phyloP scores from a whole-genome alignment of 2,329 filamentous ascomycete species.

The Plectosphaerella cucumerina region DNA sequence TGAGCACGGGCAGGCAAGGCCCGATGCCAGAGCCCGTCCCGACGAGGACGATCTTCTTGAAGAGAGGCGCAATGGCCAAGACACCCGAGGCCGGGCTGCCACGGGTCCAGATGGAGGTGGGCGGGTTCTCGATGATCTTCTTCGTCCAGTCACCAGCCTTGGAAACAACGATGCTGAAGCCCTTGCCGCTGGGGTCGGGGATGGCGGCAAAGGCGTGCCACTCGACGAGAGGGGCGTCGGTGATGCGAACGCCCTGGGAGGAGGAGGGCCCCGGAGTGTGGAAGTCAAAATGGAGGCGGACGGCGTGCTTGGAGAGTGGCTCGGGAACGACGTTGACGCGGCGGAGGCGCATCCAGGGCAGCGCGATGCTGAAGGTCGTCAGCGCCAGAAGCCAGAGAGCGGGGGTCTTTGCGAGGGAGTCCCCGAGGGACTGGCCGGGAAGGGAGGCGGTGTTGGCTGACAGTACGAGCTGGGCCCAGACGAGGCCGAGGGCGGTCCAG shows the following conservation, averaged over 20 bases:
- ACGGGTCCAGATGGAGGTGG: constrained; percentile 61
- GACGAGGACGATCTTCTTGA: constrained; percentile 61
- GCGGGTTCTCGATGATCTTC: constrained; percentile 56
- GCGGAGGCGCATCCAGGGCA: constrained; percentile 70
- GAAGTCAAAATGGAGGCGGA: constrained; percentile 68
- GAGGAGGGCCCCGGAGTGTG: constrained; percentile 44
- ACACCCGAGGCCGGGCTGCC: constrained; percentile 65
- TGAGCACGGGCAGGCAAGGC: constrained; percentile 58
- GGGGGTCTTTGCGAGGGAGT: constrained; percentile 31
- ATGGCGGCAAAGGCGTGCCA: constrained; percentile 77
- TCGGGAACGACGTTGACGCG: constrained; percentile 64
- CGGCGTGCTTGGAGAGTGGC: constrained; percentile 66
- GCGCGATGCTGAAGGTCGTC: constrained; percentile 61
- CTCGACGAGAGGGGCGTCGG: constrained; percentile 60
- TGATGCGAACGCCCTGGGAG: constrained; percentile 43
- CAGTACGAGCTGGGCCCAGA: constrained; percentile 57
- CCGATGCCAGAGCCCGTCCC: constrained; percentile 72
- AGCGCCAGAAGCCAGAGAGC: constrained; percentile 64
- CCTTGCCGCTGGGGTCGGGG: constrained; percentile 45
- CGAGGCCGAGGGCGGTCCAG: constrained; percentile 61
- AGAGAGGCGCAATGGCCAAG: constrained; percentile 62
- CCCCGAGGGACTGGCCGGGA: constrained; percentile 27
- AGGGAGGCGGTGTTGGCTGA: constrained; percentile 44
- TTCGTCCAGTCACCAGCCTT: constrained; percentile 74
- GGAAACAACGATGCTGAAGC: constrained; percentile 67